These are phyloP conservation scores for Acanthamoeba healyi DNA, from an alignment of 208 protist species.

Conservation along the genomic window DNA sequence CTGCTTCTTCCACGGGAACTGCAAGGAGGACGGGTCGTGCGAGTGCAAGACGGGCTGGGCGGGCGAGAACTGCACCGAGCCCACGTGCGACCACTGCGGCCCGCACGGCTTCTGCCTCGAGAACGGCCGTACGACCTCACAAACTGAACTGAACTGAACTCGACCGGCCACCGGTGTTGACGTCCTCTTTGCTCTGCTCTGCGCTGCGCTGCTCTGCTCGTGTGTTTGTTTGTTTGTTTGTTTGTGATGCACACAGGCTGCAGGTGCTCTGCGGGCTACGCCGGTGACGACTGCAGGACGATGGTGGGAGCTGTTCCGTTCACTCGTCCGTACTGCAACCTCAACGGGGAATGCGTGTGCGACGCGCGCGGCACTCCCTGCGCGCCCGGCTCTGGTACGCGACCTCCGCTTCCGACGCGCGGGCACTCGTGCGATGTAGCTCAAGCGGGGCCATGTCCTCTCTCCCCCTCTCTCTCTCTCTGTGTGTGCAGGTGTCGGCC, in stretches of 20 bases:
- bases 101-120: slow-evolving; percentile 22
- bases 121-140: neutral
- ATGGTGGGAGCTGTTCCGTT: neutral
- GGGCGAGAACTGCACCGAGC: slow-evolving; percentile 60
- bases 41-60: neutral
- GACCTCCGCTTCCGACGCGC: neutral
- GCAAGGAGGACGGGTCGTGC: neutral
- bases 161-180: neutral
- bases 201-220: no score
- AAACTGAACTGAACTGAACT: neutral
- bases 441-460: neutral
- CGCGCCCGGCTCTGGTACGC: neutral
- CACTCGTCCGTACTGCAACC: slow-evolving; percentile 40
- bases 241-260: slow-evolving; percentile 1
- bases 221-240: neutral
- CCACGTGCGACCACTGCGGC: slow-evolving; percentile 57
- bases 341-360: slow-evolving; percentile 56
- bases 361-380: neutral
- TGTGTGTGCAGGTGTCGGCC: neutral
- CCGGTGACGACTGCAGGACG: neutral
- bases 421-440: no score
- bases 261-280: slow-evolving; percentile 42
- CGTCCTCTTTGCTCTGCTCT: neutral
- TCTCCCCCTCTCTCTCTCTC: neutral
- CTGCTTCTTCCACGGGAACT: slow-evolving; percentile 62